These are phyloP conservation scores for Plasmodium cynomolgi DNA, from an alignment of 169 alveolate genomes.

Conservation along the genomic window DNA sequence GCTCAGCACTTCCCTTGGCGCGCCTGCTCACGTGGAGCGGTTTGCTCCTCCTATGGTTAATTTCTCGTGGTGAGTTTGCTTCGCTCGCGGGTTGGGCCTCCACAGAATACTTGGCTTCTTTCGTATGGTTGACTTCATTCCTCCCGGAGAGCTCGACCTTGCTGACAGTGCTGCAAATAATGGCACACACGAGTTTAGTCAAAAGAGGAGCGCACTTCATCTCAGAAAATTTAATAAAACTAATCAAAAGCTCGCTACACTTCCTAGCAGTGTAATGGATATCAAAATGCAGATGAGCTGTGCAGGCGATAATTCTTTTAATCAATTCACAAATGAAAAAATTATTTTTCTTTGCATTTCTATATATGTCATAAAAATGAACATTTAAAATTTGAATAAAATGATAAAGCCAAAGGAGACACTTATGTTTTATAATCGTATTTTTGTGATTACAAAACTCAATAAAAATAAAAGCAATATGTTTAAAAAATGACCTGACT, in stretches of 20 bases:
- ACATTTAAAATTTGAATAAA: slow-evolving; percentile 66
- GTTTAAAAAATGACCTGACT: slow-evolving; percentile 51
- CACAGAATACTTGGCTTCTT: neutral
- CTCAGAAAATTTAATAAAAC: slow-evolving; percentile 23
- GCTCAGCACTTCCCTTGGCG: neutral
- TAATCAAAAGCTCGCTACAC: slow-evolving; percentile 61
- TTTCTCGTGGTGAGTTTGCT: neutral
- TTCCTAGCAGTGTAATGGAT: slow-evolving; percentile 70
- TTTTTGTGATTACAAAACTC: slow-evolving; percentile 38
- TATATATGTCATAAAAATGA: slow-evolving; percentile 63
- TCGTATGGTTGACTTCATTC: neutral
- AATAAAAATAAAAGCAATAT: slow-evolving; percentile 45
- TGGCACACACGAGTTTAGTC: slow-evolving; percentile 35
- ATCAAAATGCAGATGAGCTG: slow-evolving; percentile 57
- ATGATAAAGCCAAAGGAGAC: slow-evolving; percentile 71
- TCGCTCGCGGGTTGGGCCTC: neutral
- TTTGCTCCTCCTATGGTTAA: neutral
- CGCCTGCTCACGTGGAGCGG: neutral
- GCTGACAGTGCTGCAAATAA: slow-evolving; percentile 18
- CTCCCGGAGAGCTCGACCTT: neutral
- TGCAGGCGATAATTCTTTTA: slow-evolving; percentile 38
- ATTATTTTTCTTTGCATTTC: slow-evolving; percentile 31
- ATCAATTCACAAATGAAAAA: slow-evolving; percentile 15
- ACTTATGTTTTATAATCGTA: slow-evolving; percentile 53
- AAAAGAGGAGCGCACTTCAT: slow-evolving; percentile 13